A percentile compares a stretch with the other conserved stretches of the same genome.
Evolutionary conservation across 345 rosid species (phyloP).

Genomic region (Trapa incisa): DNA sequence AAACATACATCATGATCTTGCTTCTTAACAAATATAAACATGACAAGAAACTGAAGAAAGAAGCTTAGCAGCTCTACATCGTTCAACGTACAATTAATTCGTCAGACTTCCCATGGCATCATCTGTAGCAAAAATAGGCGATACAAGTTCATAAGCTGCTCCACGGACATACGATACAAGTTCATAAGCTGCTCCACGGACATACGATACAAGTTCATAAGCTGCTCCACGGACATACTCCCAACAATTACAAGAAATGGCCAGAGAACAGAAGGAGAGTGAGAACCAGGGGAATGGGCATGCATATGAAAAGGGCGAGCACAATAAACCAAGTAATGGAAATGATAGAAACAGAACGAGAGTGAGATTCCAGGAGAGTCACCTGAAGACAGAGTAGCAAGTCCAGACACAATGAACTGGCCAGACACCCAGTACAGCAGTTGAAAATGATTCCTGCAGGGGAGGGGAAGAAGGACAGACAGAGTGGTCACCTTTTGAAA

Average conservation of each 20-base stretch:
- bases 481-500: neutral
- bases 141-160: constrained; percentile 58
- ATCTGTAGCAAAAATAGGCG: constrained; percentile 89
- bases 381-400: constrained; percentile 54
- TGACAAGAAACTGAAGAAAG: neutral
- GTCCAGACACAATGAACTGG: constrained; percentile 56
- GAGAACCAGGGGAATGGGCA: constrained; percentile 35
- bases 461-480: neutral
- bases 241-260: constrained; percentile 48
- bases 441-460: constrained; percentile 58
- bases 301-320: constrained; percentile 48
- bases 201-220: too few relatives aligned
- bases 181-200: too few relatives aligned
- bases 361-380: constrained; percentile 2
- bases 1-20: constrained; percentile 3
- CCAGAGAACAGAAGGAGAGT: too few relatives aligned
- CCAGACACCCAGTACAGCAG: constrained; percentile 56
- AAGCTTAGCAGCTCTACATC: neutral
- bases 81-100: constrained; percentile 40
- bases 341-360: constrained; percentile 3
- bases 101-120: constrained; percentile 79
- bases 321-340: constrained; percentile 15
- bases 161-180: too few relatives aligned
- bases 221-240: too few relatives aligned
- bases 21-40: constrained; percentile 1